Percentiles rank a stretch among this genome's conserved stretches.
These are phyloP conservation scores for Yamadazyma sp. DNA, from an alignment of 805 yeast genomes.

Conservation along the genomic window DNA sequence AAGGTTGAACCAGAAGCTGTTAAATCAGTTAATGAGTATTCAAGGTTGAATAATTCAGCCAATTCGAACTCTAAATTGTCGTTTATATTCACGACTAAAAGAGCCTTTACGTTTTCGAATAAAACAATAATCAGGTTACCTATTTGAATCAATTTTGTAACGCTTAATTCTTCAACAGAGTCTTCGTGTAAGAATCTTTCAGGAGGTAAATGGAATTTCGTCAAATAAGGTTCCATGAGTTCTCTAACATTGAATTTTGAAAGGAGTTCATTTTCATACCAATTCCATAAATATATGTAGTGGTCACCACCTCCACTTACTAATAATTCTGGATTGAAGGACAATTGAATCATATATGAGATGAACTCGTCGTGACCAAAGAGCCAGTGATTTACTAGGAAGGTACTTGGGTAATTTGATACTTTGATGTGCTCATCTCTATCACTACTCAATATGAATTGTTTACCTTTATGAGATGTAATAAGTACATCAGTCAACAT, in stretches of 20 bases:
- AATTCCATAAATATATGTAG: conserved; percentile 71
- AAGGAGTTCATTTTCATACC: conserved; percentile 52
- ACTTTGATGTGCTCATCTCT: conserved; percentile 95
- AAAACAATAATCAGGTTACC: conserved; percentile 36
- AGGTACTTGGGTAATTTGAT: conserved; percentile 74
- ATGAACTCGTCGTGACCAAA: conserved; percentile 87
- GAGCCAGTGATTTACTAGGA: conserved; percentile 74
- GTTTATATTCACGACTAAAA: conserved; percentile 35
- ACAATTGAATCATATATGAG: conserved; percentile 58
- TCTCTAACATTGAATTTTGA: conserved; percentile 48
- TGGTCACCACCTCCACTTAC: conserved; percentile 93
- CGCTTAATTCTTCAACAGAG: conserved; percentile 53
- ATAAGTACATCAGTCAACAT: conserved; percentile 80
- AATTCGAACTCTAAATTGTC: conserved; percentile 23
- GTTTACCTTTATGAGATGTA: conserved; percentile 35
- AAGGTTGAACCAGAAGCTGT: conserved; percentile 16
- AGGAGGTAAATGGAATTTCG: conserved; percentile 61
- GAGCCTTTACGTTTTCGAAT: conserved; percentile 49
- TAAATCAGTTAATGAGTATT: conserved; percentile 27
- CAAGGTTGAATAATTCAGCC: conserved; percentile 26
- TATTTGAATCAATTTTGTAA: conserved; percentile 21
- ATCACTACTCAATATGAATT: conserved; percentile 74
- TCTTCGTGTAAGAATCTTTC: conserved; percentile 53
- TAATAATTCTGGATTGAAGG: conserved; percentile 48
- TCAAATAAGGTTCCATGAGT: conserved; percentile 39